Evolutionary conservation across 1,139 yeast genomes (phyloP), one percentile per base, ranked within the genome.

Genomic region (Scheffersomyces titani): DNA sequence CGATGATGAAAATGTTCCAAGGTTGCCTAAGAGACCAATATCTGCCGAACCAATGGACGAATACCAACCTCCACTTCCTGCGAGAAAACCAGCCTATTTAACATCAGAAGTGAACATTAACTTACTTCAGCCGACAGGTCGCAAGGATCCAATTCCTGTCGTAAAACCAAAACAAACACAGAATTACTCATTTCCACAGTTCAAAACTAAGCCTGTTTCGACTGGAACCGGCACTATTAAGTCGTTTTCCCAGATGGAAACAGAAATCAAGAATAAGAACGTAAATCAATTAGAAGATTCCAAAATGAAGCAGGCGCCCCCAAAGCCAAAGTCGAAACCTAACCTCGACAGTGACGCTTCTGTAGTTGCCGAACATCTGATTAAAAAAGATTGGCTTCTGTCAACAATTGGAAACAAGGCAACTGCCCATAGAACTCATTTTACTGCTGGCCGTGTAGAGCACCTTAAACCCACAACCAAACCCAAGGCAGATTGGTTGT

Each of bases 241-340:
- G 40, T 67, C 74, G 4, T 71, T 71, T 55, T 53, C 65, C 3
- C 66, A 68, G n/a, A 62, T 70, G 55, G 74, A 71, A 52, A 51
- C 52, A 1, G 54, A 60, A 7, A 69, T 71, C 18, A 63, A 59
- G 24, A 45, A 51, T 3, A 62, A 61, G 2, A 47, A 49, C 24
- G 44, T 49, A 51, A 30, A 36, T 9, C 44, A 22, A 50, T 47
- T 13, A 52, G 40, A 54, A 40, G 51, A 49, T 40, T n/a, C 21
- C 9, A 49, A 45, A 46, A 6, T 19, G 24, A 46, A 46, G 19
- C 49, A 20, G n/a, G 49, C 19, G 6, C 55, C 55, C 1, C 55
- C 55, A 1, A 52, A 55, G 47, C 63, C 63, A n/a, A 51, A 22
- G 49, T 20, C 18, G 2, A 46, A 46, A n/a, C 49, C 49, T 13